These are phyloP conservation scores for Luvunga scandens DNA, from an alignment of 345 rosid species.

Conservation along the genomic window DNA sequence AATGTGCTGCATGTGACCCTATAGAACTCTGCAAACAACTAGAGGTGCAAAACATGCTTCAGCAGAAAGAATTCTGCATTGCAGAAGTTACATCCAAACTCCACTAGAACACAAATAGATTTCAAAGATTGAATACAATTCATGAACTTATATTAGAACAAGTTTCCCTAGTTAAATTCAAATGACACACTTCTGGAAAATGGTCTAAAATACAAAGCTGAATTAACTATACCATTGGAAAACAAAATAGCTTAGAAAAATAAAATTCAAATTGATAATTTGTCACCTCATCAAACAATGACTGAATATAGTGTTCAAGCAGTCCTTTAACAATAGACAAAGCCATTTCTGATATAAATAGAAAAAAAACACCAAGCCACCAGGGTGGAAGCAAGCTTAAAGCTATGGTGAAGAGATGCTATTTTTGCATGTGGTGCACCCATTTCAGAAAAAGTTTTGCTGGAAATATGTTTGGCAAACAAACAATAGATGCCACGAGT, in stretches of 20 bases:
- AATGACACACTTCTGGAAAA: not conserved
- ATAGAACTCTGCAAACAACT: not conserved
- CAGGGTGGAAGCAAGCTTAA: constrained; percentile 10
- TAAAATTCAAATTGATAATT: not conserved
- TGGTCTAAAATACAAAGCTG: not conserved
- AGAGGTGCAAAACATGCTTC: not conserved
- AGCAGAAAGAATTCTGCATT: not conserved
- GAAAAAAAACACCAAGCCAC: constrained; percentile 1
- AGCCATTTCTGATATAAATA: constrained; percentile 36
- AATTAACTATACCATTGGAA: not conserved
- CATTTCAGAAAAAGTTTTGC: constrained; percentile 16
- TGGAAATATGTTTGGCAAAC: constrained; percentile 12
- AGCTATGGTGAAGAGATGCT: constrained; percentile 16
- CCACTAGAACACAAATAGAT: not conserved
- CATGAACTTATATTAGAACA: not conserved
- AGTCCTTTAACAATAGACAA: constrained; percentile 38
- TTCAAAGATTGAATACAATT: not conserved
- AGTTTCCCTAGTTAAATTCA: constrained; percentile 15
- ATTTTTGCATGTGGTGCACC: constrained; percentile 20
- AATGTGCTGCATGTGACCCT: not conserved
- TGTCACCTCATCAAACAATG: constrained; percentile 47
- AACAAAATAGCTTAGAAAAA: not conserved
- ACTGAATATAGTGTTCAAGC: constrained; percentile 40
- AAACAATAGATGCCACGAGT: constrained; percentile 26
- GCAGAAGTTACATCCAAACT: constrained; percentile 2